Evolutionary conservation across 805 yeast species (phyloP).

Genomic region (Suhomyces xylopsoci): DNA sequence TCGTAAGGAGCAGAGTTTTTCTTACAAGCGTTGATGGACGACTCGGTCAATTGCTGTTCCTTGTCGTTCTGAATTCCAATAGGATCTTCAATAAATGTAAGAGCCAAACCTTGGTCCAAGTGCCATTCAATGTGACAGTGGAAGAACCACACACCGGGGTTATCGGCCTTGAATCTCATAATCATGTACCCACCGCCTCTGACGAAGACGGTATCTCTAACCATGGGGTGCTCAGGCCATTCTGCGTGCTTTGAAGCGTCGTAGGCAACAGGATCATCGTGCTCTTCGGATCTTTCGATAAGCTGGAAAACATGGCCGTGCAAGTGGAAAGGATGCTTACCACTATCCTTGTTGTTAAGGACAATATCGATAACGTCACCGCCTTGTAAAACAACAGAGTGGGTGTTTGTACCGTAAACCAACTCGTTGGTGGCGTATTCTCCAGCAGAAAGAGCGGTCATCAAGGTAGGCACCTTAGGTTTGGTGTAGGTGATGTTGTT

Average conservation of each 20-base stretch:
- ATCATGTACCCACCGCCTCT: constrained; percentile 84
- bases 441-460: constrained; percentile 75
- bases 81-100: constrained; percentile 84
- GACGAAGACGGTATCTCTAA: constrained; percentile 78
- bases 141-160: constrained; percentile 99
- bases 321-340: constrained; percentile 95
- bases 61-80: constrained; percentile 49
- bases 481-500: constrained; percentile 74
- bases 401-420: constrained; percentile 78
- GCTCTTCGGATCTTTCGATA: constrained; percentile 65
- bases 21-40: constrained; percentile 59
- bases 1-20: constrained; percentile 47
- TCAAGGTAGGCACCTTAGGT: constrained; percentile 84
- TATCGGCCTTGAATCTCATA: constrained; percentile 83
- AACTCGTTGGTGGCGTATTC: constrained; percentile 49
- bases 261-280: constrained; percentile 53
- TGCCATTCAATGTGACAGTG: constrained; percentile 99
- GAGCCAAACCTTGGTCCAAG: constrained; percentile 87
- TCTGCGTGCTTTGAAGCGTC: constrained; percentile 44
- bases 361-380: constrained; percentile 75
- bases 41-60: constrained; percentile 58
- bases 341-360: constrained; percentile 82
- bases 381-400: constrained; percentile 66
- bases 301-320: constrained; percentile 93
- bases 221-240: constrained; percentile 74